These are phyloP conservation scores for Colletotrichum spaethianum DNA, from an alignment of 2,329 filamentous ascomycete species.

Conservation along the genomic window DNA sequence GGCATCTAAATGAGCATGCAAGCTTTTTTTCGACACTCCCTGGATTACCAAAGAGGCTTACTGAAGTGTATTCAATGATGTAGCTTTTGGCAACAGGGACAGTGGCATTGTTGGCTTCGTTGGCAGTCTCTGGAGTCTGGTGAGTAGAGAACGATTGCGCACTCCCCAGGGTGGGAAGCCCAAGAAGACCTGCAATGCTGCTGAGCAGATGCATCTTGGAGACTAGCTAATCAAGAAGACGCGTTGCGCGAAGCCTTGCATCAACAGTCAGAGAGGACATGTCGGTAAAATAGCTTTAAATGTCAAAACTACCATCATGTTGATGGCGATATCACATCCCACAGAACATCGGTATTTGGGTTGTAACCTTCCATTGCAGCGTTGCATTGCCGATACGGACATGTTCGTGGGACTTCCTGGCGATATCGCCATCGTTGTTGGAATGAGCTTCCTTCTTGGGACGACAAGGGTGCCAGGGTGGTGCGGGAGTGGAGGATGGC, in stretches of 20 bases:
- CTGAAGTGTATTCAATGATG: constrained; percentile 40
- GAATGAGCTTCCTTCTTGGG: constrained; percentile 38
- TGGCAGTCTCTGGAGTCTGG: constrained; percentile 16
- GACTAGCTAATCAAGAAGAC: not conserved
- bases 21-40: not conserved
- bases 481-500: not conserved
- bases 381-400: constrained; percentile 36
- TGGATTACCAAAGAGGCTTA: not conserved
- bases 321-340: not conserved
- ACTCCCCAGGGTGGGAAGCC: constrained; percentile 20
- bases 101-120: constrained; percentile 26
- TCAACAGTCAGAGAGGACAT: too few species aligned
- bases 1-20: not conserved
- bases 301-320: not conserved
- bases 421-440: constrained; percentile 30
- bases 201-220: constrained; percentile 27
- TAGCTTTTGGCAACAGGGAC: constrained; percentile 38
- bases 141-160: not conserved
- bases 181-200: constrained; percentile 15
- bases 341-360: too few species aligned
- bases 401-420: constrained; percentile 7
- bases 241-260: not conserved
- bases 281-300: constrained; percentile 6
- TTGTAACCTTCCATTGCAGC: not conserved
- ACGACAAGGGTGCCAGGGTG: not conserved